Evolutionary conservation across 805 yeast genomes (phyloP).

Genomic region (Teunomyces kruisii): DNA sequence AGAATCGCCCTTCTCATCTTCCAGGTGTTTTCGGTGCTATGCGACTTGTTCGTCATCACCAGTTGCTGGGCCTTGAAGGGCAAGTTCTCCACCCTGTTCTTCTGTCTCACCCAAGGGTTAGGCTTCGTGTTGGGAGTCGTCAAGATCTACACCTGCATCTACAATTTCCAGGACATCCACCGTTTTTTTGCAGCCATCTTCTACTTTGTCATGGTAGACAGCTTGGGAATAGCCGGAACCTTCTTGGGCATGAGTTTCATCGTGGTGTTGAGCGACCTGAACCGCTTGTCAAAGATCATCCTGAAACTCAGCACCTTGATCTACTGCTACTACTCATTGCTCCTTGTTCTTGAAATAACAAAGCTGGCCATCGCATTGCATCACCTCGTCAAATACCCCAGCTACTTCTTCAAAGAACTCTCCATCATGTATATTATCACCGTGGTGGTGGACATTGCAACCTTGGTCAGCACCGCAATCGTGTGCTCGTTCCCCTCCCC

Average conservation of each 20-base stretch:
- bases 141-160: background rate
- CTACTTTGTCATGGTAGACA: background rate
- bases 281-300: slow-evolving; percentile 1
- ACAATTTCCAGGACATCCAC: background rate
- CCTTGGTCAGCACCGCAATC: background rate
- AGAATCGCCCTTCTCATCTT: slow-evolving; percentile 1
- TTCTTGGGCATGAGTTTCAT: slow-evolving; percentile 2
- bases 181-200: background rate
- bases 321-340: slow-evolving; percentile 1
- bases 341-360: background rate
- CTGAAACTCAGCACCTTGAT: slow-evolving; percentile 1
- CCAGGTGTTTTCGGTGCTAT: background rate
- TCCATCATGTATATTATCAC: background rate
- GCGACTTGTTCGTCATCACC: slow-evolving; percentile 1
- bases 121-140: slow-evolving; percentile 3
- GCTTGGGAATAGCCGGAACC: background rate
- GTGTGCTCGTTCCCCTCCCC: slow-evolving; percentile 1
- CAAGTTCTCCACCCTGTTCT: slow-evolving; percentile 1
- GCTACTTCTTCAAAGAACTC: background rate
- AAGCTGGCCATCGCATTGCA: background rate
- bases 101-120: background rate
- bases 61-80: slow-evolving; percentile 2
- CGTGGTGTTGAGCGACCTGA: slow-evolving; percentile 2
- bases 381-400: background rate
- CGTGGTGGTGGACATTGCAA: background rate